Conservation (phyloP, 768 basidiomycete genomes). For the Termitomyces titanicus region DNA sequence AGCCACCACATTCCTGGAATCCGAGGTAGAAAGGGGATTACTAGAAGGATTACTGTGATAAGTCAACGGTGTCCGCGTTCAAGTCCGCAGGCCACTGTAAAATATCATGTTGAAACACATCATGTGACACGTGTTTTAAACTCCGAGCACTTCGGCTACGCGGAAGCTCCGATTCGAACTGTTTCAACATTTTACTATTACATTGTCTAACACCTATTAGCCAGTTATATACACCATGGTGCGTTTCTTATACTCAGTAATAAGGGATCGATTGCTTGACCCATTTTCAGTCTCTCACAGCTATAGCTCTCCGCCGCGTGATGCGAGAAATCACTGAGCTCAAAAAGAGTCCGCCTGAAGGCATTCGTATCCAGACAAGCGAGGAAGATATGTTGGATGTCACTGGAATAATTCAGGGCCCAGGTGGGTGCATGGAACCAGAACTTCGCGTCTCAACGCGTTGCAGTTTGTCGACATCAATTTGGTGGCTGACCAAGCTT, state of each 20-base stretch:
- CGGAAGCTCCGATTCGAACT: not conserved
- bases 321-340: conserved; percentile 85
- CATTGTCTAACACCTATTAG: not conserved
- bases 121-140: conserved; percentile 7
- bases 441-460: conserved; percentile 17
- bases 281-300: conserved; percentile 36
- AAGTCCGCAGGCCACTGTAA: no score
- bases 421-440: conserved; percentile 53
- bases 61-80: no score
- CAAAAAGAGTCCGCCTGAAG: conserved; percentile 81
- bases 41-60: no score
- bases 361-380: conserved; percentile 81
- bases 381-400: conserved; percentile 90
- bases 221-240: conserved; percentile 13
- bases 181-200: conserved; percentile 10
- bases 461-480: conserved; percentile 4
- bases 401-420: conserved; percentile 85
- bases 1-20: no score
- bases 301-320: conserved; percentile 74
- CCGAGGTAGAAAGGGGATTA: no score
- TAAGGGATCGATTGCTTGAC: not conserved
- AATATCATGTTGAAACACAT: no score
- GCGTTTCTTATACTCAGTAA: not conserved
- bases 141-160: conserved; percentile 5
- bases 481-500: conserved; percentile 22